Conservation (phyloP, 2,329 filamentous ascomycete species). For the Orbilia ellipsospora region DNA sequence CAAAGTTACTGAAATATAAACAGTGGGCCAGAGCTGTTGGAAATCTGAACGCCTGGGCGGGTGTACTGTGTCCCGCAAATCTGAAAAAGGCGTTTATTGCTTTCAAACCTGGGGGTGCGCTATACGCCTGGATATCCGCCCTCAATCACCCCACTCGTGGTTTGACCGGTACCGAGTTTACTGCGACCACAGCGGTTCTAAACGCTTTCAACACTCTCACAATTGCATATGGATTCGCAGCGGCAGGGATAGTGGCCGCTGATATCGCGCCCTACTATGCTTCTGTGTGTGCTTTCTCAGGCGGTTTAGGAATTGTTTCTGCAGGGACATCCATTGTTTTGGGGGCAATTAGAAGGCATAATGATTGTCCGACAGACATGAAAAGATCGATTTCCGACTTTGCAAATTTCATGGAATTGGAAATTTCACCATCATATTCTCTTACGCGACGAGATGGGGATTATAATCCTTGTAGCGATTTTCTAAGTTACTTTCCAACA, state of each 20-base stretch:
- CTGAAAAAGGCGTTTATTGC: background rate
- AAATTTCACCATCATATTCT: background rate
- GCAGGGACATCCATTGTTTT: background rate
- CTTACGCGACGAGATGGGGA: background rate
- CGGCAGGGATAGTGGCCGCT: background rate
- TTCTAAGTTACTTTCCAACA: background rate
- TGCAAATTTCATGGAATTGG: background rate
- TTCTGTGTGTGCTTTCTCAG: background rate
- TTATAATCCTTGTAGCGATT: background rate
- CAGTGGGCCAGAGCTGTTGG: background rate
- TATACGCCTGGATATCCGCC: background rate
- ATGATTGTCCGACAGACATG: background rate
- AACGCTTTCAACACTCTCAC: background rate
- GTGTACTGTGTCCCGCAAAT: background rate
- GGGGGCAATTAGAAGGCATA: background rate
- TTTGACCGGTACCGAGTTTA: background rate
- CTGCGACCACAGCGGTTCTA: background rate
- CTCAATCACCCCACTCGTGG: background rate
- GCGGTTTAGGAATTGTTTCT: background rate
- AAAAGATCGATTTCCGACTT: background rate
- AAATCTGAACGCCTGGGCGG: background rate
- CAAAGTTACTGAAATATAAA: background rate
- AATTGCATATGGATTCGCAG: background rate
- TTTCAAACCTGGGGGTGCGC: background rate
- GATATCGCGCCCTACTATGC: background rate